Evolutionary conservation across 2,329 filamentous ascomycete genomes (phyloP).

Genomic region (Whalleya microplaca): DNA sequence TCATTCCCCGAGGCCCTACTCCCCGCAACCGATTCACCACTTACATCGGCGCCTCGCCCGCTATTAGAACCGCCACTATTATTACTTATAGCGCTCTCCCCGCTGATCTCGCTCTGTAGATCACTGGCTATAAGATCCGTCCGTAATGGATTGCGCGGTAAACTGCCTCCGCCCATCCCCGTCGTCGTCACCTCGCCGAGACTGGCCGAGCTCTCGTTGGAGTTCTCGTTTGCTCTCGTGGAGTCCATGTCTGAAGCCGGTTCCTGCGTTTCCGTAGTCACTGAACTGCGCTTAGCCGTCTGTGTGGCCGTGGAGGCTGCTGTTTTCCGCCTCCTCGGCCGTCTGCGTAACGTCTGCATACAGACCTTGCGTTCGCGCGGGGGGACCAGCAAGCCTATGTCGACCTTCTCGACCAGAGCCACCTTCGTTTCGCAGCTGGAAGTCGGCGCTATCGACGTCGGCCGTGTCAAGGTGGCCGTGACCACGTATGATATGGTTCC

Average conservation of each 20-base stretch:
- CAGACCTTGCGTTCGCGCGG: constrained; percentile 84
- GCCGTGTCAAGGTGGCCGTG: constrained; percentile 85
- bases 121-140: constrained; percentile 49
- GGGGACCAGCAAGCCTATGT: constrained; percentile 74
- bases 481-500: constrained; percentile 92
- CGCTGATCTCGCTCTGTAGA: constrained; percentile 69
- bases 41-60: constrained; percentile 47
- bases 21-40: constrained; percentile 53
- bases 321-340: constrained; percentile 65
- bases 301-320: constrained; percentile 49
- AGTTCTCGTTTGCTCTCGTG: constrained; percentile 41
- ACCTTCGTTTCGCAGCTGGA: constrained; percentile 81
- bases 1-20: constrained; percentile 57
- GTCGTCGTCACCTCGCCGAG: constrained; percentile 42
- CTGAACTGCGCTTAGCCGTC: constrained; percentile 26
- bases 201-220: constrained; percentile 45
- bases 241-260: constrained; percentile 44
- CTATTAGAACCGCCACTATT: constrained; percentile 66
- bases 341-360: constrained; percentile 81
- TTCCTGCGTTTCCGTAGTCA: constrained; percentile 48
- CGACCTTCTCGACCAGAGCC: constrained; percentile 78
- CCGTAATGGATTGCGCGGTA: constrained; percentile 44
- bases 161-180: constrained; percentile 39
- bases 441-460: constrained; percentile 81
- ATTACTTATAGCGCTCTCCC: constrained; percentile 70